A percentile compares a stretch with the other conserved stretches of the same genome.
Evolutionary conservation across 306 rosid species (phyloP).

Genomic region (Begonia peltatifolia): DNA sequence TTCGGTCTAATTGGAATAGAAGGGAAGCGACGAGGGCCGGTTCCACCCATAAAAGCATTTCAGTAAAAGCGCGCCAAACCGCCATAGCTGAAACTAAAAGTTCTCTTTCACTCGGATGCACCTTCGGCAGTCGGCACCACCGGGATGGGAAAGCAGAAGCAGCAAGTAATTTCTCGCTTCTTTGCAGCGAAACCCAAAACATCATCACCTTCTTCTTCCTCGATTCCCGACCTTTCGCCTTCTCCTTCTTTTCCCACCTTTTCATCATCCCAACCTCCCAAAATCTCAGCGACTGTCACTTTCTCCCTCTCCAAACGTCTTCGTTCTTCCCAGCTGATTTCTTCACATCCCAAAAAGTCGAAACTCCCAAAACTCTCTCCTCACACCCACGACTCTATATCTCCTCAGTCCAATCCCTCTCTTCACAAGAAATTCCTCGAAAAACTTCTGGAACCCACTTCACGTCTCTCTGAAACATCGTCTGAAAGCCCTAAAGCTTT

Average conservation of each 20-base stretch:
- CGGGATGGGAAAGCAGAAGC: slow-evolving; percentile 75
- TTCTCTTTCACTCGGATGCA: too few relatives aligned
- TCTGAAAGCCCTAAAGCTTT: slow-evolving; percentile 13
- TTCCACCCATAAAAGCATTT: too few relatives aligned
- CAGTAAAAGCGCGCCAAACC: too few relatives aligned
- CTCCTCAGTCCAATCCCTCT: slow-evolving; percentile 26
- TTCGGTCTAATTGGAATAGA: too few relatives aligned
- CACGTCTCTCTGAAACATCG: slow-evolving; percentile 6
- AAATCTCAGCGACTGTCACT: slow-evolving; percentile 59
- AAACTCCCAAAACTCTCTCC: slow-evolving; percentile 55
- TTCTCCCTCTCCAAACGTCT: slow-evolving; percentile 82
- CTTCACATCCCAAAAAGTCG: slow-evolving; percentile 22
- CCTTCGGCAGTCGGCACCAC: not conserved
- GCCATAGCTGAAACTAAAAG: too few relatives aligned
- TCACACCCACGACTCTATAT: slow-evolving; percentile 28
- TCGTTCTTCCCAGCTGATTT: slow-evolving; percentile 31
- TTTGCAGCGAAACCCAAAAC: slow-evolving; percentile 60
- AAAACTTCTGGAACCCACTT: slow-evolving; percentile 58
- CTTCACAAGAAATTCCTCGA: slow-evolving; percentile 62
- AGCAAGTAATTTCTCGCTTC: slow-evolving; percentile 79
- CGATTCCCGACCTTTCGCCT: not conserved
- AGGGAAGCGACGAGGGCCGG: too few relatives aligned
- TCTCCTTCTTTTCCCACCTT: slow-evolving; percentile 8
- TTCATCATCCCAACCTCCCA: slow-evolving; percentile 45
- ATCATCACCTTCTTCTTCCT: slow-evolving; percentile 4